These are phyloP conservation scores for Noccaea caerulescens DNA, from an alignment of 345 rosid genomes.

Conservation along the genomic window DNA sequence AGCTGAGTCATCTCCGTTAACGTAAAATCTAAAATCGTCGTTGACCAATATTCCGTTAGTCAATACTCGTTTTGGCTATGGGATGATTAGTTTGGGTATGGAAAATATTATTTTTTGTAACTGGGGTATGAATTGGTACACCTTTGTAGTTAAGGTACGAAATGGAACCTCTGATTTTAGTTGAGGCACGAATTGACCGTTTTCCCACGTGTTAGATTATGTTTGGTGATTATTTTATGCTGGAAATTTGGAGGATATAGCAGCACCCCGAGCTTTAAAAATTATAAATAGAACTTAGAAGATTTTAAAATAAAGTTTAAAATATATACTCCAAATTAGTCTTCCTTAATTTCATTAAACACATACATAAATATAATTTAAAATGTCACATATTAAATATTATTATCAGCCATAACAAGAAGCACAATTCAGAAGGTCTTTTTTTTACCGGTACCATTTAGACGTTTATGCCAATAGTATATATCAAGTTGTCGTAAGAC, in stretches of 20 bases:
- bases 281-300: neutral
- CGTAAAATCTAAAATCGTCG: too few species aligned
- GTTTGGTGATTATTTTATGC: neutral
- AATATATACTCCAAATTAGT: neutral
- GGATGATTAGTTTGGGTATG: too few species aligned
- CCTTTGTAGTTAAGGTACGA: too few species aligned
- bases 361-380: constrained; percentile 4
- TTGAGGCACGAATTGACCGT: too few species aligned
- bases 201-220: too few species aligned
- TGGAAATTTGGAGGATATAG: neutral
- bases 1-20: too few species aligned
- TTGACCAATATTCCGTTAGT: too few species aligned
- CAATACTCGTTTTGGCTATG: too few species aligned
- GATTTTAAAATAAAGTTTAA: neutral
- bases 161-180: too few species aligned
- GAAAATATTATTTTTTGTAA: too few species aligned
- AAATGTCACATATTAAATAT: constrained; percentile 3
- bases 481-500: constrained; percentile 45
- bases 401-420: constrained; percentile 10
- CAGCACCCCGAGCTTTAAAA: neutral
- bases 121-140: too few species aligned
- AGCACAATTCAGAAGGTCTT: constrained; percentile 28
- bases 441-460: constrained; percentile 25
- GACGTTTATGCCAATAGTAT: constrained; percentile 34
- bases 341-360: neutral